Conservation (phyloP, 106 monocot genomes). For the Vanilla planifolia region DNA sequence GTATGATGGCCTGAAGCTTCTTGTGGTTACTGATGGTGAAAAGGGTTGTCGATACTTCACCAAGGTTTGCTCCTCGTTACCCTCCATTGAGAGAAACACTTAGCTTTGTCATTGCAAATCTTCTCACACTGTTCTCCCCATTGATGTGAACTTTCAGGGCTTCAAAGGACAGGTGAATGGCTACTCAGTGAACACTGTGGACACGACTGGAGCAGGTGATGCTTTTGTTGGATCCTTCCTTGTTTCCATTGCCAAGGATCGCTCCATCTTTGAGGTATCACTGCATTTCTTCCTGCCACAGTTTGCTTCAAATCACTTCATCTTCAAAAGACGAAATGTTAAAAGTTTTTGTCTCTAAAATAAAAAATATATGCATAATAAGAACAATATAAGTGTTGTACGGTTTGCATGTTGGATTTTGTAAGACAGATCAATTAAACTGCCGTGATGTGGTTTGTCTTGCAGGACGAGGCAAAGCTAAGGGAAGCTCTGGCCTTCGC, state of each 20-base stretch:
- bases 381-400: no score
- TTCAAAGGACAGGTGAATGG: conserved; percentile 46
- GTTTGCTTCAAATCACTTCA: not conserved
- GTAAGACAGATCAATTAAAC: not conserved
- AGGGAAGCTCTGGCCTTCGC: conserved; percentile 27
- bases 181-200: conserved; percentile 37
- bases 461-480: conserved; percentile 27
- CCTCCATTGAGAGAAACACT: no score
- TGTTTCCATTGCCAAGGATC: conserved; percentile 37
- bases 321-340: no score
- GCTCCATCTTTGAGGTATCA: conserved; percentile 34
- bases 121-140: not conserved
- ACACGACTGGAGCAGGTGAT: conserved; percentile 56
- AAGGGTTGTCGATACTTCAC: conserved; percentile 90
- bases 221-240: conserved; percentile 50
- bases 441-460: not conserved
- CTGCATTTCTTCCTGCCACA: not conserved
- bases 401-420: no score
- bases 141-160: conserved; percentile 20
- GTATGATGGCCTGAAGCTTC: conserved; percentile 72
- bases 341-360: no score
- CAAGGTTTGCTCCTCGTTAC: conserved; percentile 35
- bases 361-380: no score
- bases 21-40: conserved; percentile 80
- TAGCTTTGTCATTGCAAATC: not conserved